A percentile compares a stretch with the other conserved stretches of the same genome.
Conservation (phyloP, 2,329 filamentous ascomycete genomes). For the Aspergillus neoniger region DNA sequence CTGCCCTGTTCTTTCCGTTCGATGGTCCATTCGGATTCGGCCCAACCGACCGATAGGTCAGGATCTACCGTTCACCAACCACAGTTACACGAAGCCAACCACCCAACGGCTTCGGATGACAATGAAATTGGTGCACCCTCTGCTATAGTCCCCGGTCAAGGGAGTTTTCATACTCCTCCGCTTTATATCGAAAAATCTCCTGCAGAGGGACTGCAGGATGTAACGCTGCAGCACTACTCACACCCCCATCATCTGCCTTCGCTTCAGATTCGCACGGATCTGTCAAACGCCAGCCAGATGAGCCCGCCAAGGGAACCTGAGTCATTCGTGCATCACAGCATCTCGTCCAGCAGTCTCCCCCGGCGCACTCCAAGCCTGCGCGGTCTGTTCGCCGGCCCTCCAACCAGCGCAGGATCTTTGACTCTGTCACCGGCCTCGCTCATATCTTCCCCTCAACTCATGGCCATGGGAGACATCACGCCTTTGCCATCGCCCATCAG, state of each 20-base stretch:
- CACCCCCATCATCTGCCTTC: conserved; percentile 25
- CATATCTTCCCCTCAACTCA: conserved; percentile 72
- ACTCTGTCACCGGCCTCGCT: conserved; percentile 62
- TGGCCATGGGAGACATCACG: conserved; percentile 76
- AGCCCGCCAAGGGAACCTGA: conserved; percentile 38
- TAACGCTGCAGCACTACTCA: conserved; percentile 11
- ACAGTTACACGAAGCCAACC: conserved; percentile 23
- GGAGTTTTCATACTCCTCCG: conserved; percentile 10
- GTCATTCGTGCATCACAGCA: conserved; percentile 39
- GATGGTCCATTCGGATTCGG: conserved; percentile 26
- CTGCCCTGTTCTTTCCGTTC: conserved; percentile 16
- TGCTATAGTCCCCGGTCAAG: conserved; percentile 18
- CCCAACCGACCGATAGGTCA: conserved; percentile 30
- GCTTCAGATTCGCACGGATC: conserved; percentile 41
- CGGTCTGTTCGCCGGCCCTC: conserved; percentile 38
- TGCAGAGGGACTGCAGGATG: conserved; percentile 12
- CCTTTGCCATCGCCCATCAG: conserved; percentile 74
- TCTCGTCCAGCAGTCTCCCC: conserved; percentile 46
- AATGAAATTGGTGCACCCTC: conserved; percentile 19
- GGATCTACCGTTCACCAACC: conserved; percentile 18
- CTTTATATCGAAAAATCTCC: conserved; percentile 11
- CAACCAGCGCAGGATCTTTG: conserved; percentile 42
- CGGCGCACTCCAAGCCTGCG: conserved; percentile 49
- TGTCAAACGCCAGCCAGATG: conserved; percentile 27
- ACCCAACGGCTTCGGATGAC: conserved; percentile 20